Evolutionary conservation across 2,329 filamentous ascomycete genomes (phyloP).

Genomic region (Lachnellula suecica): DNA sequence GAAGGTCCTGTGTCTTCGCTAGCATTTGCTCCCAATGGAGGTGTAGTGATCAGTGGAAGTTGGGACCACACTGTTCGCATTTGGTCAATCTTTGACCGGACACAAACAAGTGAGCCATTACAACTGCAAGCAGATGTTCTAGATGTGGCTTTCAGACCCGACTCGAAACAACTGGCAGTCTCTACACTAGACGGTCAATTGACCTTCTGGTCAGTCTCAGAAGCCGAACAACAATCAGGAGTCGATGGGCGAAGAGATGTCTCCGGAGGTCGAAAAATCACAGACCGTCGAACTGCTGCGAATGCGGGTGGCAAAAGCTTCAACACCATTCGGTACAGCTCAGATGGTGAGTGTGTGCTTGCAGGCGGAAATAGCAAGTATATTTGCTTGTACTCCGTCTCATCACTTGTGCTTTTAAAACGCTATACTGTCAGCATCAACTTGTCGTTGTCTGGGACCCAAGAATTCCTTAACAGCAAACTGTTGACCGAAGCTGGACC

Average conservation of each 20-base stretch:
- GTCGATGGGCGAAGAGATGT: slow-evolving; percentile 90
- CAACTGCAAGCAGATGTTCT: slow-evolving; percentile 91
- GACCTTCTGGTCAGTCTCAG: slow-evolving; percentile 90
- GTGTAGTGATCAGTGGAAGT: slow-evolving; percentile 82
- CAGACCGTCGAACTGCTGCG: slow-evolving; percentile 86
- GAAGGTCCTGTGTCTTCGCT: slow-evolving; percentile 90
- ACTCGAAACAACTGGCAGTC: slow-evolving; percentile 86
- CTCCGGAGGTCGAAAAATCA: slow-evolving; percentile 85
- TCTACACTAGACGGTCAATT: slow-evolving; percentile 92
- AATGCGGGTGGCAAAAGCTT: slow-evolving; percentile 90
- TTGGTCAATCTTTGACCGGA: slow-evolving; percentile 93
- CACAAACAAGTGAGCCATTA: slow-evolving; percentile 91
- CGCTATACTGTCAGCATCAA: slow-evolving; percentile 97
- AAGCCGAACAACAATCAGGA: slow-evolving; percentile 81
- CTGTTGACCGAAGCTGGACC: slow-evolving; percentile 89
- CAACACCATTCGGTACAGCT: slow-evolving; percentile 83
- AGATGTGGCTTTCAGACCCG: slow-evolving; percentile 81
- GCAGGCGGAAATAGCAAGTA: slow-evolving; percentile 97
- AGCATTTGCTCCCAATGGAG: slow-evolving; percentile 84
- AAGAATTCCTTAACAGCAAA: slow-evolving; percentile 94
- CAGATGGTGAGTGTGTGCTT: slow-evolving; percentile 86
- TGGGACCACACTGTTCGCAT: slow-evolving; percentile 96
- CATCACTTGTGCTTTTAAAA: slow-evolving; percentile 85
- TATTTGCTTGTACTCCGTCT: slow-evolving; percentile 95
- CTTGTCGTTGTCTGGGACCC: slow-evolving; percentile 90